These are phyloP conservation scores for Nemania serpens DNA, from an alignment of 2,329 filamentous ascomycete species.

Conservation along the genomic window DNA sequence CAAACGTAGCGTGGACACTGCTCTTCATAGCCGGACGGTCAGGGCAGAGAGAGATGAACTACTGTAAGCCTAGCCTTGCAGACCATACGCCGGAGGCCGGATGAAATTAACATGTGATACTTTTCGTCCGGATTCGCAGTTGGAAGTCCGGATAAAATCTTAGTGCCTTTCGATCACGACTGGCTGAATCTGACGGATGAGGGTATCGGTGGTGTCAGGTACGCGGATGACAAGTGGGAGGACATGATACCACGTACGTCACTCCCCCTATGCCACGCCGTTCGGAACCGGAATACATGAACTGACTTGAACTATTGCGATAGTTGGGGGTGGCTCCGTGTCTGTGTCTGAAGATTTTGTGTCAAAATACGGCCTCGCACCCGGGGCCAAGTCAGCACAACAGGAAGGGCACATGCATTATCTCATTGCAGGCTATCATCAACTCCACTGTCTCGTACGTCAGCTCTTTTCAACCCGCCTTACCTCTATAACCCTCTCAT, in stretches of 20 bases:
- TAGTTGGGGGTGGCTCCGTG: neutral
- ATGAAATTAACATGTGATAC: no score
- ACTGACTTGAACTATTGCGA: no score
- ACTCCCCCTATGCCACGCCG: neutral
- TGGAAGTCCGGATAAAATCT: neutral
- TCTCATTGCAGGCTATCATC: constrained; percentile 14
- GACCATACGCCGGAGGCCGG: no score
- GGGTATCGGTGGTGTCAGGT: neutral
- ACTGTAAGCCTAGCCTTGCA: no score
- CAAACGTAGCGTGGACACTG: no score
- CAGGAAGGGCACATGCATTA: neutral
- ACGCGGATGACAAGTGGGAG: constrained; percentile 11
- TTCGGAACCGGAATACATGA: neutral
- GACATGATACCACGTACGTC: constrained; percentile 8
- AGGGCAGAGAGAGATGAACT: no score
- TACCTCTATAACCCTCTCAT: neutral
- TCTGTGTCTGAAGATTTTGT: neutral
- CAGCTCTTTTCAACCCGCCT: neutral
- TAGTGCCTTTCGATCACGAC: constrained; percentile 9
- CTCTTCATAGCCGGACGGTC: no score
- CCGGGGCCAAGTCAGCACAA: neutral
- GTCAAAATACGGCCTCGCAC: neutral
- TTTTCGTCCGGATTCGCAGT: neutral
- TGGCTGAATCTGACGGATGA: constrained; percentile 1
- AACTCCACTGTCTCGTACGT: constrained; percentile 9